Conservation (phyloP, 2,329 filamentous ascomycete species). For the Fusarium xylarioides region DNA sequence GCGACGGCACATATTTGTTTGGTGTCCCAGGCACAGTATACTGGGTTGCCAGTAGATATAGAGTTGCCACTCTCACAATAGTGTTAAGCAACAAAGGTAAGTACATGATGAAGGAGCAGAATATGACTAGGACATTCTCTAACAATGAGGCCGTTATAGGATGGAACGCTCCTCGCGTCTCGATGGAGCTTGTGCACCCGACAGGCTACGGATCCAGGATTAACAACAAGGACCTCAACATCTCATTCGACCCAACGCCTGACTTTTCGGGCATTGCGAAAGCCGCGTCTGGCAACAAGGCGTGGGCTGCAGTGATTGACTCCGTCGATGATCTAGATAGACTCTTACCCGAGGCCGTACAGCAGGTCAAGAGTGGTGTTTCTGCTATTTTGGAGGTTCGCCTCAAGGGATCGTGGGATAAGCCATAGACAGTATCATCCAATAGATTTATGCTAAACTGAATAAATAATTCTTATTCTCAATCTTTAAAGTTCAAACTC, state of each 20-base stretch:
- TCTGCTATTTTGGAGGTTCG: background rate
- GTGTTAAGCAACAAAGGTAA: constrained; percentile 60
- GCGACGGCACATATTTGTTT: constrained; percentile 61
- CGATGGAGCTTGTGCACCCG: constrained; percentile 64
- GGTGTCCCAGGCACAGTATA: constrained; percentile 58
- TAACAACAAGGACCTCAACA: constrained; percentile 67
- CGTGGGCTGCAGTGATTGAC: background rate
- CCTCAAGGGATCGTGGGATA: background rate
- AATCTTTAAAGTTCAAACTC: background rate
- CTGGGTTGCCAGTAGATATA: constrained; percentile 59
- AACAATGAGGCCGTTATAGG: background rate
- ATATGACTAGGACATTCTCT: background rate
- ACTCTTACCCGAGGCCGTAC: background rate
- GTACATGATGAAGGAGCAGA: background rate
- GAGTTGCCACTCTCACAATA: constrained; percentile 58
- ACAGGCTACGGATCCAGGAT: constrained; percentile 61
- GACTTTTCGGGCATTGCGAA: constrained; percentile 68
- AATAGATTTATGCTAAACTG: too few species aligned
- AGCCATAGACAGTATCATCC: background rate
- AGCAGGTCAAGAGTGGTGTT: background rate
- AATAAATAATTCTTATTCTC: accelerated
- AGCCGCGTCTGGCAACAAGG: constrained; percentile 59
- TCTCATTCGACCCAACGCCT: constrained; percentile 65
- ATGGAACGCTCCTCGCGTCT: constrained; percentile 67
- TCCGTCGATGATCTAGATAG: background rate